phyloP scores from a whole-genome alignment of 495 filamentous ascomycete genomes.

The Tricharina praecox region DNA sequence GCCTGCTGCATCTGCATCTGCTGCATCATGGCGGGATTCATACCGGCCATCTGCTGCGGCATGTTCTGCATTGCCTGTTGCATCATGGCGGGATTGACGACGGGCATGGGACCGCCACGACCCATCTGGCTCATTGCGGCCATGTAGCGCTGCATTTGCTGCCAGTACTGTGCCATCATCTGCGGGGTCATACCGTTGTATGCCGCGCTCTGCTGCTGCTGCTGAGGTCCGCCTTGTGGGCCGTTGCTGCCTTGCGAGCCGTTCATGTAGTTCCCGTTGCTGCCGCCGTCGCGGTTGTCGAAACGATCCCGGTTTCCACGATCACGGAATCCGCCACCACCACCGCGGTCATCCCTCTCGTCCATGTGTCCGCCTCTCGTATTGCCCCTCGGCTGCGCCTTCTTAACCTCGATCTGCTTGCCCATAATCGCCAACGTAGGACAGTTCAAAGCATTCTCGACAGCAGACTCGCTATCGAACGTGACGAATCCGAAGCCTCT shows the following conservation, averaged over 20 bases:
- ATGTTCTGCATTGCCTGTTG: constrained; percentile 60
- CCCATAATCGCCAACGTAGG: constrained; percentile 77
- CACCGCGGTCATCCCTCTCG: constrained; percentile 58
- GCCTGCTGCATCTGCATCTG: constrained; percentile 49
- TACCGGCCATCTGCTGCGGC: constrained; percentile 35
- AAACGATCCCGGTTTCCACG: constrained; percentile 33
- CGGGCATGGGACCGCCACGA: constrained; percentile 32
- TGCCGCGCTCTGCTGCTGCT: constrained; percentile 28
- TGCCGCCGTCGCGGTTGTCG: constrained; percentile 32
- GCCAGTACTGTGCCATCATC: constrained; percentile 95
- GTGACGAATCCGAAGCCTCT: constrained; percentile 98
- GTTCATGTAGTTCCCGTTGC: constrained; percentile 30
- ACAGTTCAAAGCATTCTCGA: constrained; percentile 67
- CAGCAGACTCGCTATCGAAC: constrained; percentile 88
- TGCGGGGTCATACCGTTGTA: constrained; percentile 65
- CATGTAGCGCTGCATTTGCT: constrained; percentile 94
- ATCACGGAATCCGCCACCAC: constrained; percentile 38
- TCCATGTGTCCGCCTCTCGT: constrained; percentile 38
- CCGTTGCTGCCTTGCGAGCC: constrained; percentile 21
- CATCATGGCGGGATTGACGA: constrained; percentile 49
- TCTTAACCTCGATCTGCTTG: constrained; percentile 91
- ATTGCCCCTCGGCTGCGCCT: constrained; percentile 88
- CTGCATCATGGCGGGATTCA: constrained; percentile 58
- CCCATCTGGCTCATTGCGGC: constrained; percentile 49
- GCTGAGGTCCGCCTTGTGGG: too few relatives aligned